Base-by-base conservation (phyloP, 2,329 filamentous ascomycete species). In the Tolypocladium tropicale region DNA sequence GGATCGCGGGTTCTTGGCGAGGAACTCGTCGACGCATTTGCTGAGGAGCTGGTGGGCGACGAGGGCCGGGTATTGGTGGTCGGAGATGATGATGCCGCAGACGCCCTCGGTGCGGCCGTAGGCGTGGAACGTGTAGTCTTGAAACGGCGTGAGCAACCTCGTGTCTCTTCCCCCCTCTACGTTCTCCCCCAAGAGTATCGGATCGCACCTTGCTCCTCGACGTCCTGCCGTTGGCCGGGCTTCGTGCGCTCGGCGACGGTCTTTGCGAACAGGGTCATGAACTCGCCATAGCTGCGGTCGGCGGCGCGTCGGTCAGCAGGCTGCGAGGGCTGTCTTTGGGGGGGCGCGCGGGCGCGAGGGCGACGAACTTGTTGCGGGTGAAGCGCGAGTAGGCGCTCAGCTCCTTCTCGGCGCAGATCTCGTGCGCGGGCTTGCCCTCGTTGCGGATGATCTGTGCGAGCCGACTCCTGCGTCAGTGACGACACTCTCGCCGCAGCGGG, bases 21-120 rank as follows among this genome's bases (percentile, higher is more conserved):
- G 79, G 73, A 96, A 96, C 71, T 95, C 90, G 72, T 96, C 90
- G 70, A 91, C 77, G 55, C 94, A 80, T 64, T 96, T 95, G 69
- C 85, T 87, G 63, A 96, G 84, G 55, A 96, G 80, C 72, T 90
- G 87, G 70, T 96, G 91, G 28, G 91, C 91, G 28, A 92, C 89
- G 10, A 93, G 79, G 37, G 81, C 78, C 51, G 88, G 87, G 72
- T 92, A 92, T 65, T 86, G 81, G 66, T 86, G 81, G 67, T 90
- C 86, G 60, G 83, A 85, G 68, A 92, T 90, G 66, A 91, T 86
- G 71, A 92, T 84, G 64, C 85, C 87, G 64, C 84, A 85, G 64
- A 91, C 76, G 63, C 88, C 88, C 72, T 90, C 81, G 63, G 85
- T 87, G 61, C 85, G 85, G 60, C 80, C 83, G 74, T 91, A 91